Evolutionary conservation across 2,329 filamentous ascomycete genomes (phyloP), one percentile per base, ranked within the genome.

Genomic region (Exophiala mesophila): DNA sequence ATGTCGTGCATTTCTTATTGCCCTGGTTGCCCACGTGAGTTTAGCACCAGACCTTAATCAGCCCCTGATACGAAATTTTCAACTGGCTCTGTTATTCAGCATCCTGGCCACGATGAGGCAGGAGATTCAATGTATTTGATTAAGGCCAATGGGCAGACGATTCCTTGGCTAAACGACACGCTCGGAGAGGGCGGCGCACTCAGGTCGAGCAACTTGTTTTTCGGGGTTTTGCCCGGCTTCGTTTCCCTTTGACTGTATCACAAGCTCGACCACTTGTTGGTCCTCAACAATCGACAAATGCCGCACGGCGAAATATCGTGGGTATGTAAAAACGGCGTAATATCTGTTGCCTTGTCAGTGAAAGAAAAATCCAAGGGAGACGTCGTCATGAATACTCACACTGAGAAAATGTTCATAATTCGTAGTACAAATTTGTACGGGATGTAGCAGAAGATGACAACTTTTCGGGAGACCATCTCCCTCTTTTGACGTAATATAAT

Each of bases 251-350:
- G 36, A 39, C 4, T 31, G 15, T 15, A 39, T 31, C 24, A 39
- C 36, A 7, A 39, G 19, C 24, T 39, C 60, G 12, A 64, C 57
- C 1, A 65, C 67, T 43, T 67, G 67, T 33, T 68, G 64, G 41
- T 73, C 68, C 42, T 73, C 70, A 20, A 66, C 65, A 4, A 73
- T 63, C 47, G 70, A 72, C 1, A 69, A 69, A 42, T 72, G 71
- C 12, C 67, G 62, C 26, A 61, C 62, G 6, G 69, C 65, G 44
- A 72, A 72, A 49, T 71, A 73, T 1, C 59, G 58, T 1, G 67
- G 69, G 47, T 71, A 72, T 12, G 13, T 31, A 13, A 31, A 31
- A 5, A 18, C 26, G 12, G 36, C 29, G 17, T 39, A 39, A 17
- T 39, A 39, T n/a, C 36, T 39, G 24, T 17, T 13, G 5, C 24